phyloP scores from a whole-genome alignment of 2,329 filamentous ascomycete genomes.

The Coleophoma crateriformis region DNA sequence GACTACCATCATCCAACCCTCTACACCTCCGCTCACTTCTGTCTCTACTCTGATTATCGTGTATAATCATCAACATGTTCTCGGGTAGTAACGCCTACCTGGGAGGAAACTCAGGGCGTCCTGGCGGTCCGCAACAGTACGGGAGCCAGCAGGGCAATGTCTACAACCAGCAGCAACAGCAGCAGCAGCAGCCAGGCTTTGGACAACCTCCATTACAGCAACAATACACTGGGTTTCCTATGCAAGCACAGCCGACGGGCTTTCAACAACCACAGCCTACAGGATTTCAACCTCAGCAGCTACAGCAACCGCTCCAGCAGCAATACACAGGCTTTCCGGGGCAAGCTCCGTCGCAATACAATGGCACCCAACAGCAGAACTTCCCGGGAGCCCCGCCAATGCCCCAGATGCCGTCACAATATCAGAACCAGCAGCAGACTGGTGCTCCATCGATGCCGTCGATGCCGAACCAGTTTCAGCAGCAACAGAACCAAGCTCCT shows the following conservation, averaged over 20 bases:
- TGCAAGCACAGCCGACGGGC: conserved; percentile 22
- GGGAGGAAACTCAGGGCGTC: conserved; percentile 71
- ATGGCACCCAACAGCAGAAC: conserved; percentile 39
- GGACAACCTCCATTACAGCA: conserved; percentile 27
- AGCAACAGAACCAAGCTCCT: conserved; percentile 39
- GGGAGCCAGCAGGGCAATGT: conserved; percentile 26
- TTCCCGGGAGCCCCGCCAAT: conserved; percentile 26
- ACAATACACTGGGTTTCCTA: conserved; percentile 23
- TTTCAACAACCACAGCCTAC: conserved; percentile 51
- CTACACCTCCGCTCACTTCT: conserved; percentile 6
- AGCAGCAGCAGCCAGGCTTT: conserved; percentile 32
- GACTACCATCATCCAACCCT: background rate
- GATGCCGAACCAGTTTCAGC: conserved; percentile 22
- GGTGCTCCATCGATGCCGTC: conserved; percentile 26
- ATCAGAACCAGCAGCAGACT: conserved; percentile 14
- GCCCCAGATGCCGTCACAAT: conserved; percentile 27
- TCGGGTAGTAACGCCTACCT: conserved; percentile 83
- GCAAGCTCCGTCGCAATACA: conserved; percentile 36
- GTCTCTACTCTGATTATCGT: conserved; percentile 5
- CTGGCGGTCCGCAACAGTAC: conserved; percentile 59
- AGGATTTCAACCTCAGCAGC: conserved; percentile 42
- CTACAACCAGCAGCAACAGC: conserved; percentile 25
- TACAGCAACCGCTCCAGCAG: conserved; percentile 44
- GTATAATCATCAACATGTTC: conserved; percentile 59
- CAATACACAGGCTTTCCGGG: conserved; percentile 56